phyloP scores from a whole-genome alignment of 768 basidiomycete species.

The Pisolithus microcarpus region DNA sequence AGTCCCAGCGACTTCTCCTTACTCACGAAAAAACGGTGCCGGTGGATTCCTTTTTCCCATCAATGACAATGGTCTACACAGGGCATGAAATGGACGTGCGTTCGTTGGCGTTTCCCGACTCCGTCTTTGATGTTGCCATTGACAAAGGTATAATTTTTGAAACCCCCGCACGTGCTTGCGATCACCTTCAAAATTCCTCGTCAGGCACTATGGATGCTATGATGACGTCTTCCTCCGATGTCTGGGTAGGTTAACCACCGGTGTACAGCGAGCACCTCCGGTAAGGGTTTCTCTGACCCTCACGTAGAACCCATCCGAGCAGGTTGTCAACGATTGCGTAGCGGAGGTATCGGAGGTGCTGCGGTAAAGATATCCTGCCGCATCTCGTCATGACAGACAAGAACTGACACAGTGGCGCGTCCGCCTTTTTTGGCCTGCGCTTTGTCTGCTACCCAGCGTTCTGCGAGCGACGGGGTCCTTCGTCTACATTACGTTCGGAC shows the following conservation, averaged over 20 bases:
- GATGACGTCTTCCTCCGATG: slow-evolving; percentile 76
- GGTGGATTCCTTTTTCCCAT: slow-evolving; percentile 10
- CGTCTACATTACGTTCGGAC: slow-evolving; percentile 81
- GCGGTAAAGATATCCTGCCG: slow-evolving; percentile 35
- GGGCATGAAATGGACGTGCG: slow-evolving; percentile 87
- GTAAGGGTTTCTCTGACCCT: neutral
- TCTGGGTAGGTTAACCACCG: slow-evolving; percentile 51
- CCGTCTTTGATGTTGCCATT: slow-evolving; percentile 70
- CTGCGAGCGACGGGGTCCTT: slow-evolving; percentile 57
- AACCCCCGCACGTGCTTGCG: neutral
- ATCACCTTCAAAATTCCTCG: neutral
- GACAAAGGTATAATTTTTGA: slow-evolving; percentile 55
- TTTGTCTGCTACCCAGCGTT: slow-evolving; percentile 36
- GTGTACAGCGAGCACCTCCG: neutral
- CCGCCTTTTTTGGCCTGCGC: too few relatives aligned
- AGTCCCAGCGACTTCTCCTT: neutral
- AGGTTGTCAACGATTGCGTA: slow-evolving; percentile 63
- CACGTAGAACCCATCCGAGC: slow-evolving; percentile 64
- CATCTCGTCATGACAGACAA: neutral
- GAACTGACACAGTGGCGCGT: neutral
- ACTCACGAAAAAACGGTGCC: neutral
- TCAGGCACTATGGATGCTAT: slow-evolving; percentile 83
- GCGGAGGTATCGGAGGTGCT: slow-evolving; percentile 72
- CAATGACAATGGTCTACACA: slow-evolving; percentile 17
- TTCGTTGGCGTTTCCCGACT: slow-evolving; percentile 47